Conservation (phyloP, 352 stramenopile species). For the Blastocystis sp. region DNA sequence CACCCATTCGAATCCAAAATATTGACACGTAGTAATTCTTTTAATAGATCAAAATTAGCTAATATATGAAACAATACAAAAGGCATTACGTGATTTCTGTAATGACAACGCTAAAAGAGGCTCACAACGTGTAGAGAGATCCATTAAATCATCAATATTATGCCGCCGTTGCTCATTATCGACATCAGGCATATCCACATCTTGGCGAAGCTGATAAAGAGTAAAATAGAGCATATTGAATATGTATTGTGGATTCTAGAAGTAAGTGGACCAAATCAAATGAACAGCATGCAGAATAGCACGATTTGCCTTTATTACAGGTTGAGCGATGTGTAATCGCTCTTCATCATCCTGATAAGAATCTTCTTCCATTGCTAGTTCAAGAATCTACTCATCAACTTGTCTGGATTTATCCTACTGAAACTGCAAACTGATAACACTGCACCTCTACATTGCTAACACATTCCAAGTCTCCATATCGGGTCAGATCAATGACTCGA, state of each 20-base stretch:
- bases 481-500: slow-evolving; percentile 2
- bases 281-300: slow-evolving; percentile 12
- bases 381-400: slow-evolving; percentile 18
- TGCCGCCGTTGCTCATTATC: slow-evolving; percentile 3
- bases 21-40: slow-evolving; percentile 15
- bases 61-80: background rate
- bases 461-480: slow-evolving; percentile 14
- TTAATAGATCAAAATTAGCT: background rate
- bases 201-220: slow-evolving; percentile 38
- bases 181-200: background rate
- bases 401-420: background rate
- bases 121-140: background rate
- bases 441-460: slow-evolving; percentile 42
- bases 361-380: background rate
- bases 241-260: slow-evolving; percentile 46
- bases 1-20: background rate
- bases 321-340: slow-evolving; percentile 11
- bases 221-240: slow-evolving; percentile 60
- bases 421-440: slow-evolving; percentile 49
- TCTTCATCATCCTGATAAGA: background rate
- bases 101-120: background rate
- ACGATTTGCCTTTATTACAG: slow-evolving; percentile 9
- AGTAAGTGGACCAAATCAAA: background rate
- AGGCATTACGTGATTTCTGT: background rate
- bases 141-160: slow-evolving; percentile 16